Conservation (phyloP, 139 green algal genomes). For the Asterochloris erici region DNA sequence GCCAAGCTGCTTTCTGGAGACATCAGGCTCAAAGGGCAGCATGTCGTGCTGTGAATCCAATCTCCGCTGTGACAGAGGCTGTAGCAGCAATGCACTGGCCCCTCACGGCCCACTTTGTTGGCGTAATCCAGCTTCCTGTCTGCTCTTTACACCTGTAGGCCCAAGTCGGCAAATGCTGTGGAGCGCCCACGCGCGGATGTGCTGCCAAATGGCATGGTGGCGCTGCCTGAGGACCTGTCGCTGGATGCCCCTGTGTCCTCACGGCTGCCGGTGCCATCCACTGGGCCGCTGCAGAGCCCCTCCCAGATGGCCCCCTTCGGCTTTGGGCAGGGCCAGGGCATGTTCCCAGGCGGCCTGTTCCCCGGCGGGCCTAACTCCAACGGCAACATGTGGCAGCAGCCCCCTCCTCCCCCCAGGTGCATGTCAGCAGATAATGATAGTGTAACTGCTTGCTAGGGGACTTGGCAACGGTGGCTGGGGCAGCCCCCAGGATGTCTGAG, state of each 20-base stretch:
- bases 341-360: conserved; percentile 21
- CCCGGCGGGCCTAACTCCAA: not conserved
- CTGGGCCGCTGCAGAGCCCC: no score
- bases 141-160: not conserved
- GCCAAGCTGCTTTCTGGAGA: no score
- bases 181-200: not conserved
- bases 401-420: not conserved
- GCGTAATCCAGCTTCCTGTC: not conserved
- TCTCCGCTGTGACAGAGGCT: no score
- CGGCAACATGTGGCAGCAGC: conserved; percentile 23
- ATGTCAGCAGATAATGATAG: no score
- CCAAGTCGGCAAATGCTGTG: conserved; percentile 10
- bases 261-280: no score
- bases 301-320: no score
- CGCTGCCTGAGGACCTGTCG: conserved; percentile 25
- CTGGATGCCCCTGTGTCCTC: conserved; percentile 8
- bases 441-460: no score
- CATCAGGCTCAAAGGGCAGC: no score
- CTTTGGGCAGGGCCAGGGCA: not conserved
- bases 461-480: not conserved
- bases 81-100: no score
- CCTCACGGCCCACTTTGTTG: no score
- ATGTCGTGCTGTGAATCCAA: no score
- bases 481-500: not conserved
- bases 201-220: conserved; percentile 28